Evolutionary conservation across 2,329 filamentous ascomycete species (phyloP).

Genomic region (Paecilomyces fulvus): DNA sequence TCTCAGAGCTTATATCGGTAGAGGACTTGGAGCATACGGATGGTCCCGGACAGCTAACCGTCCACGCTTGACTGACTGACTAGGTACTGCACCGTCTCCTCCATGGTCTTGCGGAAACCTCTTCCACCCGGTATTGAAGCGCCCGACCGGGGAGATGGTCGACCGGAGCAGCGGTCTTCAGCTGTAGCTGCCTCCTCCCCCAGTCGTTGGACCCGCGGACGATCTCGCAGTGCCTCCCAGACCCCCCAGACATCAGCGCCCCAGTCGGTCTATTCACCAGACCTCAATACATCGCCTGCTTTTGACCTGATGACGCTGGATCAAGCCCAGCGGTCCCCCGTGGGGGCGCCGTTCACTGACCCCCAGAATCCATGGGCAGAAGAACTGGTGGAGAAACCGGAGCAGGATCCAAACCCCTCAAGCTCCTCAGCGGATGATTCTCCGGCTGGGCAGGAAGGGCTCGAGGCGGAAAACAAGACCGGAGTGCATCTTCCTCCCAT

Average conservation of each 20-base stretch:
- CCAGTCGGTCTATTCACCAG: slow-evolving; percentile 28
- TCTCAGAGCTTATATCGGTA: background rate
- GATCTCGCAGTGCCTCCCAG: slow-evolving; percentile 20
- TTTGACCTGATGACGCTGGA: slow-evolving; percentile 31
- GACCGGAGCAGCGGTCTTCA: slow-evolving; percentile 22
- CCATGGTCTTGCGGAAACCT: slow-evolving; percentile 33
- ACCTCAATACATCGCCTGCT: slow-evolving; percentile 29
- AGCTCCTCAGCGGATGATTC: background rate
- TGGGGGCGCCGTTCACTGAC: slow-evolving; percentile 19
- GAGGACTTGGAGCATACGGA: background rate
- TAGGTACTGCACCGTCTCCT: slow-evolving; percentile 9
- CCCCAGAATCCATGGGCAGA: slow-evolving; percentile 25
- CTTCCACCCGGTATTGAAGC: slow-evolving; percentile 28
- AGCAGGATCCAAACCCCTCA: slow-evolving; percentile 3
- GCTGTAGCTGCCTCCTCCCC: slow-evolving; percentile 15
- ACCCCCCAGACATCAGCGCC: slow-evolving; percentile 17
- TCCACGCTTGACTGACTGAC: background rate
- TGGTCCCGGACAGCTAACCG: background rate
- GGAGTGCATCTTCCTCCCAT: slow-evolving; percentile 13
- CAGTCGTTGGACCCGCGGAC: slow-evolving; percentile 18
- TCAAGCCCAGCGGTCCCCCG: slow-evolving; percentile 28
- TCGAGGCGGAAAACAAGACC: slow-evolving; percentile 3
- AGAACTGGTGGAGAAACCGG: slow-evolving; percentile 16
- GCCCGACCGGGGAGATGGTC: slow-evolving; percentile 22
- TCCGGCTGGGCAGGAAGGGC: background rate